A percentile compares a stretch with the other conserved stretches of the same genome.
phyloP scores from a whole-genome alignment of 129 eudicot species.

The Lonicera japonica region DNA sequence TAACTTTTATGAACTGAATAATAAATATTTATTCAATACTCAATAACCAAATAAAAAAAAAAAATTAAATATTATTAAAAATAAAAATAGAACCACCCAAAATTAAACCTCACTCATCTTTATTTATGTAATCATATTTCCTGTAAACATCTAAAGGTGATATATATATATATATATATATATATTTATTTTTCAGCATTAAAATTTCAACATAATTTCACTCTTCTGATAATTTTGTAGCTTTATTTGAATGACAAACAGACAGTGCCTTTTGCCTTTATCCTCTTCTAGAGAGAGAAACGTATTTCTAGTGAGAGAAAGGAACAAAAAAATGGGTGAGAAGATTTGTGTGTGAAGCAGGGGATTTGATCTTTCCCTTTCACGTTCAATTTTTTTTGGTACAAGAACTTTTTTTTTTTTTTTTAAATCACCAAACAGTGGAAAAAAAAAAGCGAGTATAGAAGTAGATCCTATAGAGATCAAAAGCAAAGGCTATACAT shows the following conservation, averaged over 20 bases:
- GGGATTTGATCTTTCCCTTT: constrained; percentile 20
- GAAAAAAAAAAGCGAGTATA: neutral
- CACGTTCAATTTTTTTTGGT: constrained; percentile 17
- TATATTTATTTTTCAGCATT: too few species aligned
- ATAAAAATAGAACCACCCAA: too few species aligned
- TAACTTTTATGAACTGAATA: too few species aligned
- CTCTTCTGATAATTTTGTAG: constrained; percentile 1
- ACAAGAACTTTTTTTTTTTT: too few species aligned
- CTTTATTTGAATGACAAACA: constrained; percentile 17
- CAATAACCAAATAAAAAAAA: too few species aligned
- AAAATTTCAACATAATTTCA: too few species aligned
- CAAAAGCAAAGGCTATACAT: constrained; percentile 2
- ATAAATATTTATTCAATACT: too few species aligned
- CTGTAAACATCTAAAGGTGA: too few species aligned
- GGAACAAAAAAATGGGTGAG: neutral
- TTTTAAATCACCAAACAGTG: neutral
- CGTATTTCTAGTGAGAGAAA: constrained; percentile 7
- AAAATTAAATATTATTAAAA: too few species aligned
- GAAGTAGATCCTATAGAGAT: constrained; percentile 4
- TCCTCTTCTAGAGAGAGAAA: constrained; percentile 14
- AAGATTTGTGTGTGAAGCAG: constrained; percentile 18
- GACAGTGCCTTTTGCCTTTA: constrained; percentile 5
- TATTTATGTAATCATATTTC: too few species aligned
- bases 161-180: too few species aligned
- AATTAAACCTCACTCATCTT: too few species aligned